Base-by-base conservation (phyloP, 73 alveolate species). In the Paramecium tetraurelia region DNA sequence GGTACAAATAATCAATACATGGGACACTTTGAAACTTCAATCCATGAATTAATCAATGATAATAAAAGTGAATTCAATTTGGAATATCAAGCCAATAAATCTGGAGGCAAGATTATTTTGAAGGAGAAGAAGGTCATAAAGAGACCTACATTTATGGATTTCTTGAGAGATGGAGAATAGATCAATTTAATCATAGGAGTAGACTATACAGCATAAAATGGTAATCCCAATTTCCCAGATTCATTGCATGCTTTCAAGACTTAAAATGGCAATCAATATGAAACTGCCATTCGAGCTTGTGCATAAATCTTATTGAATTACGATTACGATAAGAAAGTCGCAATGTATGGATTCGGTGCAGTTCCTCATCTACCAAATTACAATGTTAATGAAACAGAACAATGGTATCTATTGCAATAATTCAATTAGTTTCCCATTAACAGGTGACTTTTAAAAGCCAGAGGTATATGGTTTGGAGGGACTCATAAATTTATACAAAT, bases 281-380 rank as follows among this genome's bases (percentile, higher is more conserved):
- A 97, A 95, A 70, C 92, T 53, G 99, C 99, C 8, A 88, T 97
- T 1, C 24, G 58, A 44, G 83, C 93, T 35, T 97, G 97, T 46
- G 99, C 98, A 14, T 31, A 76, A 57, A 93, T 97, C 10, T 50
- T 97, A 46, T 96, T 95, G 58, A 93, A 72, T 59, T 97, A 97
- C 88, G 99, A 96, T 80, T 40, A 85, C 70, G 97, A 97, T 85
- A 86, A 94, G 85, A 31, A 46, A 80, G 97, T 97, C 68, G 98
- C 99, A 20, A 93, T 95, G 76, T 97, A 93, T 94, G 99, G 99
- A 11, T 97, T 97, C 92, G 99, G 99, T 1, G 99, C 99, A 21
- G 92, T 95, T 58, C 98, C 99, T 1, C 94, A 93, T 22, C 86
- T 85, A 36, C 85, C 94, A 7, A 89, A 89, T 57, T 89, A 89